Conservation (phyloP, 495 filamentous ascomycete genomes). For the Tuber brumale region DNA sequence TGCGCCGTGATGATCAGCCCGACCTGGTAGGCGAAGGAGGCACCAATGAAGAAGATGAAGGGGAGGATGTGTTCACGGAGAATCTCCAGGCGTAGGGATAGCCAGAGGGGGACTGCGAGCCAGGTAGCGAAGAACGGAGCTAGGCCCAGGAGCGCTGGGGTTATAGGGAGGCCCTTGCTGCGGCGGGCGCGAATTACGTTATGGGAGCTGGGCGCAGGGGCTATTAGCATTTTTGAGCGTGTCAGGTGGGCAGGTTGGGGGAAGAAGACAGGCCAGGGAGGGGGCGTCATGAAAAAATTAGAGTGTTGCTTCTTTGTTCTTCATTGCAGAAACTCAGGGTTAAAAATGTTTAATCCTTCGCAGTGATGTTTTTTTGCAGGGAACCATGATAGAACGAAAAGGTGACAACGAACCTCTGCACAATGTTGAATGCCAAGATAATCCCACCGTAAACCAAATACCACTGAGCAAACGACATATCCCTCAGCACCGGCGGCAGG, state of each 20-base stretch:
- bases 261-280: background rate
- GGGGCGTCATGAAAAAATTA: constrained; percentile 33
- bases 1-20: constrained; percentile 93
- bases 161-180: constrained; percentile 60
- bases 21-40: constrained; percentile 88
- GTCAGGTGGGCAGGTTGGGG: background rate
- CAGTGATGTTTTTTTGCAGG: background rate
- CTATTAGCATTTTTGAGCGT: constrained; percentile 10
- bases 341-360: constrained; percentile 36
- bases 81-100: constrained; percentile 76
- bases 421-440: constrained; percentile 76
- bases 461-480: constrained; percentile 80
- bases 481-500: constrained; percentile 63
- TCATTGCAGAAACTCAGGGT: constrained; percentile 33
- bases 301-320: constrained; percentile 34
- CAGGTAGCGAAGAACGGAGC: constrained; percentile 70
- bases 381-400: background rate
- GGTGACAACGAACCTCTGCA: constrained; percentile 49
- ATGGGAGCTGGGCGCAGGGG: constrained; percentile 51
- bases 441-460: constrained; percentile 85
- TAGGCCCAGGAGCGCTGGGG: constrained; percentile 71
- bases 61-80: constrained; percentile 74
- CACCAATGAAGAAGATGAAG: constrained; percentile 75
- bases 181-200: constrained; percentile 78
- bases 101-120: constrained; percentile 66